Evolutionary conservation across 352 stramenopile species (phyloP), one percentile per base, ranked within the genome.

Genomic region (Phytophthora europaea): DNA sequence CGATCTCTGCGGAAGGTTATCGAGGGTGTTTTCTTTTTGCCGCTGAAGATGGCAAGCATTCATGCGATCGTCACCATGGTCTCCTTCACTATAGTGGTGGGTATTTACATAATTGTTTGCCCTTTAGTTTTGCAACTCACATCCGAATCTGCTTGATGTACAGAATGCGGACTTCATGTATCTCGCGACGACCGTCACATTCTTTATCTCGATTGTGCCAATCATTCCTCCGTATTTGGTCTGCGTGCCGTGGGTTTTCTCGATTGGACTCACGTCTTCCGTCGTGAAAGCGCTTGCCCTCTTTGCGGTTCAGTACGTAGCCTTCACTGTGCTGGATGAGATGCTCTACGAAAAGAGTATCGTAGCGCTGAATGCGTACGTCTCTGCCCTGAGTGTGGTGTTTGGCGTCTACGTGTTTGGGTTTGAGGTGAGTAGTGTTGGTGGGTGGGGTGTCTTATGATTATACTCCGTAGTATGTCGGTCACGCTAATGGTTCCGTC

Each of bases 311-410:
- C 88, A 97, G 54, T 97, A 97, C 52, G 84, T 97, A 50, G 90
- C 85, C 1, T 95, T 97, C 61, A 93, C 86, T 2, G 80, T 94
- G 38, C 75, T 97, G 50, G 90, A 97, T 63, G 88, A 95, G 66
- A 94, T 95, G 86, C 78, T 97, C 0, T 97, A 97, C 67, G 88
- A 97, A 78, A 95, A 95, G 70, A 95, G 85, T 60, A 93, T 97
- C 22, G 83, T 94, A 15, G 81, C 89, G 9, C 70, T 97, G 20
- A 97, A 97, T 63, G 88, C 90, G 55, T 97, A 97, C 54, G 88
- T 97, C 6, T 95, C 90, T 0, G 90, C 88, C 26, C 74, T 97
- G 22, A 97, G 90, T 70, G 88, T 94, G 6, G 90, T 95, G 4
- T 95, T 97, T 51, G 90, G 90, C 2, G 87, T 95, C 8, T 97